Evolutionary conservation across 208 protist species (phyloP).

Genomic region (Trichomonas gallinae): DNA sequence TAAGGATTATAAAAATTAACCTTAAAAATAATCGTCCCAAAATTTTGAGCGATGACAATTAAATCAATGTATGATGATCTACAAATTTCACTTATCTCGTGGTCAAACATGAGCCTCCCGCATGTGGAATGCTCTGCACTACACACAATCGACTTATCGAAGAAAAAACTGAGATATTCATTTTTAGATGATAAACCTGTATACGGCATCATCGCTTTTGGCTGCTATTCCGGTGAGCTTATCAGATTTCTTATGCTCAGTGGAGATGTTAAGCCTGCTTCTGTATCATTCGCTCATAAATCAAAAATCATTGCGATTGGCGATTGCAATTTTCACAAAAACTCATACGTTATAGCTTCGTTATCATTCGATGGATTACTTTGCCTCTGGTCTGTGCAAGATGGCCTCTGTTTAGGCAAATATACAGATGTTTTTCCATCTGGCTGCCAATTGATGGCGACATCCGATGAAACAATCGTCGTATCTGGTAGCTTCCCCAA

Average conservation of each 20-base stretch:
- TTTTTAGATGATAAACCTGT: neutral
- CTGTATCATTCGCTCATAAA: neutral
- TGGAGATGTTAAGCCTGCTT: neutral
- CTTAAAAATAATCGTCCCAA: no score
- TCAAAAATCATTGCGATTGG: neutral
- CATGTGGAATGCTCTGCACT: neutral
- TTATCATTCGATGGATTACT: neutral
- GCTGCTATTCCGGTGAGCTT: neutral
- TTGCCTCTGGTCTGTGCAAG: neutral
- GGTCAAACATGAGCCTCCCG: neutral
- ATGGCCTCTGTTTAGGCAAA: neutral
- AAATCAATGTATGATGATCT: neutral
- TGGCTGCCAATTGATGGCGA: neutral
- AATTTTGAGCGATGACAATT: neutral
- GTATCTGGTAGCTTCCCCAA: neutral
- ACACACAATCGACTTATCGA: neutral
- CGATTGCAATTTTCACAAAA: neutral
- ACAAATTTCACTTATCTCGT: neutral
- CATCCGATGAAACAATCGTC: neutral
- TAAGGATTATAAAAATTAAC: no score
- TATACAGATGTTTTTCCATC: neutral
- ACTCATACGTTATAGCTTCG: neutral
- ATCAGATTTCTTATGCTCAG: neutral
- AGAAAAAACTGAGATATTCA: neutral
- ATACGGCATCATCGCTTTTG: neutral